Base-by-base conservation (phyloP, 2,329 filamentous ascomycete genomes). In the Microsporum audouinii region DNA sequence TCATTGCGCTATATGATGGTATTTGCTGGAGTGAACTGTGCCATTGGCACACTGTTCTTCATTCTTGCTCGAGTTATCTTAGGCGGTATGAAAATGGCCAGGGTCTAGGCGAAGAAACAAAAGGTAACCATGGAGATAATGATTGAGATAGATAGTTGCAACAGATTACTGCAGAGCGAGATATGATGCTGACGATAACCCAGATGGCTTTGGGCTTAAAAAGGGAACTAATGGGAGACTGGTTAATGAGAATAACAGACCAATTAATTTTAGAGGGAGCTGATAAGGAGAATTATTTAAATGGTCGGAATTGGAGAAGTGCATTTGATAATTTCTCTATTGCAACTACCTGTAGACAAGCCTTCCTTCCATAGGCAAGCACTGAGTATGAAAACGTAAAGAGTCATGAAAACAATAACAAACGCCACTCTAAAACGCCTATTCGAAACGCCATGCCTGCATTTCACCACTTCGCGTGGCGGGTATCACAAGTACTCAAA, bases 371-470 rank as follows among this genome's bases (percentile, higher is more conserved):
- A 43, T 14, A 43, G 7, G 4, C 39, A 43, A 43, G 39, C 17
- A 17, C 10, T n/a, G 17, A n/a, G 12, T 41, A 41, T 41, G 7
- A 5, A 39, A 10, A 14, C 7, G 17, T 39, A 39, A 12, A 43
- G 5, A n/a, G 17, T 23, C 12, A 43, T 17, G 12, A n/a, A 43
- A n/a, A 43, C 39, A 43, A 43, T 17, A 43, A 43, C 39, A 47
- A 47, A 47, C 43, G 23, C 43, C 43, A 14, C 5, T 39, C 38
- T 14, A 39, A 10, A 39, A 39, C 43, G 43, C 43, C 41, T 5
- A 70, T 88, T 91, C 23, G 3, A 29, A 47, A 47, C 43, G 31
- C 45, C 29, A 39, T 56, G 10, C 29, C 27, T 56, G 27, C 31
- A 29, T 23, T 6, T 27, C 43, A 47, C 43, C 43, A 12, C 43